Evolutionary conservation across 1,284 basidiomycete species (phyloP).

Genomic region (Boletus subluridellus): DNA sequence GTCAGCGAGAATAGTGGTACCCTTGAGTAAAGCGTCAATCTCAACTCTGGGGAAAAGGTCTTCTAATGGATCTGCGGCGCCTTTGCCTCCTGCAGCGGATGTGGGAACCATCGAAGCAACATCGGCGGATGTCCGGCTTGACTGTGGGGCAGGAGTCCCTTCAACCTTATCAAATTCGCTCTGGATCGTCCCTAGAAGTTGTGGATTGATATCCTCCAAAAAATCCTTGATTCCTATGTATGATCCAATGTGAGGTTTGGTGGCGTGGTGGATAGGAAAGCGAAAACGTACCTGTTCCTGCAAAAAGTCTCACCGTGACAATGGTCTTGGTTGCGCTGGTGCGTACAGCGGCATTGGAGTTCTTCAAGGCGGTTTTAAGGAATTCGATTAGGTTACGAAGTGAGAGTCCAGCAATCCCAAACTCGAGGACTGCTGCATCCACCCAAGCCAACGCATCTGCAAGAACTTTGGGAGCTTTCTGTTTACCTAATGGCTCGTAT

Average conservation of each 20-base stretch:
- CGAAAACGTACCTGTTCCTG: constrained; percentile 72
- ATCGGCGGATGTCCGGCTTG: constrained; percentile 74
- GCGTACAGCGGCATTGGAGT: constrained; percentile 92
- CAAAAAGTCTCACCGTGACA: constrained; percentile 89
- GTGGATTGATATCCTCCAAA: constrained; percentile 91
- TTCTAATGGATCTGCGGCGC: constrained; percentile 71
- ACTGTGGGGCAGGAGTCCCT: constrained; percentile 74
- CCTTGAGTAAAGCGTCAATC: constrained; percentile 81
- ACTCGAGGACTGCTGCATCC: constrained; percentile 85
- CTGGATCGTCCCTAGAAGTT: constrained; percentile 88
- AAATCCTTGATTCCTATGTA: constrained; percentile 81
- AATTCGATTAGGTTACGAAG: constrained; percentile 88
- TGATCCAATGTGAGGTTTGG: not conserved
- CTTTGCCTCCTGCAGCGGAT: constrained; percentile 41
- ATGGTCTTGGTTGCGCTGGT: constrained; percentile 94
- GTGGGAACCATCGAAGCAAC: constrained; percentile 50
- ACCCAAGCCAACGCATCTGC: constrained; percentile 92
- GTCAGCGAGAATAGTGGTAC: constrained; percentile 80
- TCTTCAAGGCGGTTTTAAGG: constrained; percentile 82
- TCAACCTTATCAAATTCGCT: constrained; percentile 95
- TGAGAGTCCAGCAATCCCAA: constrained; percentile 86
- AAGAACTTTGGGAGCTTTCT: constrained; percentile 96
- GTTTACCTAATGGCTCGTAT: constrained; percentile 88
- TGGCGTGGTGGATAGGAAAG: not conserved
- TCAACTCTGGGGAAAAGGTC: constrained; percentile 95